Evolutionary conservation across 257 asterid species (phyloP), one percentile per base, ranked within the genome.

Genomic region (Nicotiana noctiflora): DNA sequence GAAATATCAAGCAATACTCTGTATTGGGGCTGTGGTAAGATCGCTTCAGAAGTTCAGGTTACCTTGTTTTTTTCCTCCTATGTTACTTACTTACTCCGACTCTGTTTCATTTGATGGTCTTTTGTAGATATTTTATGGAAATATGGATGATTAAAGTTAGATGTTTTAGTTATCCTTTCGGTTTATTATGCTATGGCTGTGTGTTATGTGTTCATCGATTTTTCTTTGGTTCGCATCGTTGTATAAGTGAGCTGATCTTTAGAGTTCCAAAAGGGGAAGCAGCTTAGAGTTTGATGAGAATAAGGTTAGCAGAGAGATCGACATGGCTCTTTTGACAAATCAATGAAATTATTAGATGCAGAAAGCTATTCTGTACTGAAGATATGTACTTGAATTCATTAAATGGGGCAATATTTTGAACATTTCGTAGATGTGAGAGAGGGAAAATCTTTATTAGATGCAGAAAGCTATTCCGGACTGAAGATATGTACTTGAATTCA

Each of bases 11-110:
- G 96, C 97, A n/a, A 83, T 96, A 15, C 57, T 96, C 85, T 96
- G 99, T 55, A 96, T 96, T 83, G 99, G 99, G 34, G 97, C 99
- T 68, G 97, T 93, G 95, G 97, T 95, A 86, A 82, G 95, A 46
- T 89, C 61, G 76, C 83, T 57, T 52, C 52, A 60, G 55, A 60
- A 13, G 37, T 13, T 14, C 51, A 21, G 60, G 11, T 23, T 7
- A 46, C 60, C 78, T 13, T 21, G 37, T 72, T 1, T 2, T 46
- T 68, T 72, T 46, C 60, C 15, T 72, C 37, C 37, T 72, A 13
- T 11, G 8, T 46, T 23, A 72, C 49, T 46, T 74, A 0, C 17
- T 11, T 46, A 49, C 44, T 14, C 25, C 0, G 0, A 23, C 15
- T 74, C 23, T 74, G 61, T 74, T 23, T 46, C 79, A 25, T 62